Base-by-base conservation (phyloP, 108 stramenopile genomes). In the Nitzschia sp. region DNA sequence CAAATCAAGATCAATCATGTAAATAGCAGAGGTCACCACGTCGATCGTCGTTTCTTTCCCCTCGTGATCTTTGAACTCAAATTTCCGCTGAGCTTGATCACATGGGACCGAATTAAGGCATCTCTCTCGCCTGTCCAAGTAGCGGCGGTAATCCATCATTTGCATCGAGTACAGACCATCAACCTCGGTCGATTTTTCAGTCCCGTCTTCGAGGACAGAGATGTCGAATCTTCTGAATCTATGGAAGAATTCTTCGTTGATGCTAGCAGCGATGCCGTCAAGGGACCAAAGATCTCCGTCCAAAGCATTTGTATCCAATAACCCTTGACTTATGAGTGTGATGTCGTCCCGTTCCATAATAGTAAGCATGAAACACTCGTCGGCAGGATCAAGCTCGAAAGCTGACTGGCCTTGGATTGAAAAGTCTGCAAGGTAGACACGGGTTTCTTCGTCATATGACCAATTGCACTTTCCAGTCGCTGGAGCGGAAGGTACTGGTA, bases 1-100 rank as follows among this genome's bases (percentile, higher is more conserved):
- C 45, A 87, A 56, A 65, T 93, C 92, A 13, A 87, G 44, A 69
- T 93, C 92, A 32, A 93, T 66, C 85, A 90, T 66, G 56, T 93
- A 93, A 25, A 92, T 57, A 25, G 74, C 76, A 29, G 74, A 66
- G 8, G 71, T 57, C 13, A 50, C 70, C 13, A 78, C 82, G 56
- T 87, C 73, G 21, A 89, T 47, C 8, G 46, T 31, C 0, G 72
- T 57, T 15, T 66, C 54, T 4, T 69, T 70, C 9, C 81, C 88
- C 17, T 65, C 23, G 45, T 65, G 57, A 69, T 88, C 72, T 1
- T 26, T 53, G 45, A 81, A 91, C 0, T 23, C 26, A 48, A 91
- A 85, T 8, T n/a, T 19, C 22, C 52, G 22, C 34, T 46, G 29
- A 30, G 45, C 45, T 25, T 32, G 23, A 69, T 58, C 27, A n/a